Percentiles rank a stretch among this genome's conserved stretches.
Conservation (phyloP, 345 rosid species). For the Euphorbia pulcherrima region DNA sequence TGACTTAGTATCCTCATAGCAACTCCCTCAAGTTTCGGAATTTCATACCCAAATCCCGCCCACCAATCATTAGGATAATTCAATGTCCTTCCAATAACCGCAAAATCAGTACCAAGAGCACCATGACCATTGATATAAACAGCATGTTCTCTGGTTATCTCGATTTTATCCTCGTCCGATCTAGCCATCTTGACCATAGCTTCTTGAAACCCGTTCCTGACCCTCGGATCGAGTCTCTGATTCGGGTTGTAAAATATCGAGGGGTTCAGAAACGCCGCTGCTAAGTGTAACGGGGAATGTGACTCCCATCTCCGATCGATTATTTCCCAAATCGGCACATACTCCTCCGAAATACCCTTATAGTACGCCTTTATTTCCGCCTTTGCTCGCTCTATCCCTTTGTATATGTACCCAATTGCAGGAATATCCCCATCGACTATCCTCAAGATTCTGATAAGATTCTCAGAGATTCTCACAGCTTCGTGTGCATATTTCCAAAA, state of each 20-base stretch:
- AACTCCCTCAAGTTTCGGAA: slow-evolving; percentile 27
- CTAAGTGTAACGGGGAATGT: slow-evolving; percentile 24
- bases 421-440: slow-evolving; percentile 32
- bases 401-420: slow-evolving; percentile 26
- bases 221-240: slow-evolving; percentile 42
- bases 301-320: slow-evolving; percentile 21
- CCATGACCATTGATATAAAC: slow-evolving; percentile 47
- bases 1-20: slow-evolving; percentile 27
- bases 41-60: slow-evolving; percentile 31
- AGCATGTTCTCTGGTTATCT: slow-evolving; percentile 56
- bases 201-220: slow-evolving; percentile 69
- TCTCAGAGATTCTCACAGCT: slow-evolving; percentile 28
- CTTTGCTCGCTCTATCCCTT: slow-evolving; percentile 30
- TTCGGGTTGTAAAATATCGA: slow-evolving; percentile 52
- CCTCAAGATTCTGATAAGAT: slow-evolving; percentile 24
- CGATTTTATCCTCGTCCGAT: slow-evolving; percentile 38
- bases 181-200: slow-evolving; percentile 52
- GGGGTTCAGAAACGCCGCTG: slow-evolving; percentile 57
- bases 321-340: slow-evolving; percentile 25
- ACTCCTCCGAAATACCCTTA: slow-evolving; percentile 34
- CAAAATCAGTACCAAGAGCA: slow-evolving; percentile 58
- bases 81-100: slow-evolving; percentile 59
- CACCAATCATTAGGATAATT: slow-evolving; percentile 50
- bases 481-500: slow-evolving; percentile 31
- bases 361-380: slow-evolving; percentile 31